Evolutionary conservation across 2,329 filamentous ascomycete genomes (phyloP).

Genomic region (Domatiomyces globalis): DNA sequence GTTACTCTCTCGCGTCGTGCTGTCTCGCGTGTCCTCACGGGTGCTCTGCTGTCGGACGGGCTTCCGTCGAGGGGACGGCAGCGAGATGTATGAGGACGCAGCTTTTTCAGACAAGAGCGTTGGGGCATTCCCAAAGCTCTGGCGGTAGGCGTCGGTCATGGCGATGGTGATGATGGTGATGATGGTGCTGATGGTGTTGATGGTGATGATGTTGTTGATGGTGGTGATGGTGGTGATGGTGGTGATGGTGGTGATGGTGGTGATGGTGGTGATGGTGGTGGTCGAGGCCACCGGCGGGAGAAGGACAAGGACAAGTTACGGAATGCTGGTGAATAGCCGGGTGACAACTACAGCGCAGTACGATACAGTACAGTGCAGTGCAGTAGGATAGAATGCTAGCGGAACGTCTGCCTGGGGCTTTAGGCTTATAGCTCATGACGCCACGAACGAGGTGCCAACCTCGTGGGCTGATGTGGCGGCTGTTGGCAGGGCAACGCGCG

Average conservation of each 20-base stretch:
- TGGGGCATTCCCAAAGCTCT: neutral
- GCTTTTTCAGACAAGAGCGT: conserved; percentile 15
- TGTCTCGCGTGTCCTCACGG: conserved; percentile 19
- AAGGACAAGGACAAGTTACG: neutral
- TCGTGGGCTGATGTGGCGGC: neutral
- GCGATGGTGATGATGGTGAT: conserved; percentile 6
- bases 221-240: too few relatives aligned
- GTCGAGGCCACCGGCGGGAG: too few relatives aligned
- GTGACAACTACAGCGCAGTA: neutral
- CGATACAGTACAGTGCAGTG: neutral
- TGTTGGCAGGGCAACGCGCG: neutral
- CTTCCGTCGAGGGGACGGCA: conserved; percentile 27
- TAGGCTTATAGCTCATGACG: neutral
- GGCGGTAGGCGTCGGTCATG: conserved; percentile 11
- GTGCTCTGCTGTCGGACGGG: conserved; percentile 35
- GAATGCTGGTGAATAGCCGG: neutral
- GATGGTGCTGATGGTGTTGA: too few relatives aligned
- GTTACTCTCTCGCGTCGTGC: conserved; percentile 56
- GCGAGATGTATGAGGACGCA: conserved; percentile 12
- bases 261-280: neutral
- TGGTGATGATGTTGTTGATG: too few relatives aligned
- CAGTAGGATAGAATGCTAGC: neutral
- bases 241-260: conserved; percentile 8
- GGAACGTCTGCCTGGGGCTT: neutral
- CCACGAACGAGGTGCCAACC: neutral